Percentiles rank a stretch among this genome's conserved stretches.
These are phyloP conservation scores for Erucastrum elatum DNA, from an alignment of 345 rosid species.

Conservation along the genomic window DNA sequence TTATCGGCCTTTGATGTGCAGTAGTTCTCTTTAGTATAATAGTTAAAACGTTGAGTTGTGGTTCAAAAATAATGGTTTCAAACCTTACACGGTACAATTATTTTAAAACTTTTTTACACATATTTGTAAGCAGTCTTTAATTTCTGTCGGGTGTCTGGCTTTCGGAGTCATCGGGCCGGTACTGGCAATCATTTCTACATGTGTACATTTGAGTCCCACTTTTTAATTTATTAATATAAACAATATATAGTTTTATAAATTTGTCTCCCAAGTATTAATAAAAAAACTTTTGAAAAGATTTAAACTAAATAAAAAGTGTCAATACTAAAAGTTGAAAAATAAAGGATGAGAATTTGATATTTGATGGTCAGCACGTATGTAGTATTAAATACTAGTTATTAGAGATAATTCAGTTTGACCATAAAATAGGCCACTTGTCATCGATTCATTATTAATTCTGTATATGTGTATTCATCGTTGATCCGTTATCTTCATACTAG, in stretches of 20 bases:
- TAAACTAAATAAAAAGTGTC: neutral
- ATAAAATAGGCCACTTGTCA: neutral
- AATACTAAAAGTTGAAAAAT: neutral
- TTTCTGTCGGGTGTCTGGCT: no score
- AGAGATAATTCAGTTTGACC: constrained; percentile 12
- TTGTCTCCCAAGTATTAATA: neutral
- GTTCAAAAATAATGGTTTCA: no score
- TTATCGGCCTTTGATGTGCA: no score
- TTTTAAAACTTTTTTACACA: no score
- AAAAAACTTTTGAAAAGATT: neutral
- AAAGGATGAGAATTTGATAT: neutral
- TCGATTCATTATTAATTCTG: neutral
- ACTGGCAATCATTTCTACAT: no score
- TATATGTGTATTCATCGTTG: neutral
- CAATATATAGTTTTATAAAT: no score
- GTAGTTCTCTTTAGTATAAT: no score
- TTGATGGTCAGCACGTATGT: neutral
- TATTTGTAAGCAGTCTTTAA: no score
- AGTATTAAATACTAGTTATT: neutral
- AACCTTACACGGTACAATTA: no score
- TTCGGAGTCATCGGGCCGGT: no score
- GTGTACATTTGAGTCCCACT: neutral
- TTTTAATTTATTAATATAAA: no score
- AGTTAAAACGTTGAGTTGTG: no score
- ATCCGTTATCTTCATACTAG: neutral